A percentile compares a stretch with the other conserved stretches of the same genome.
These are phyloP conservation scores for Canariomyces notabilis DNA, from an alignment of 2,329 filamentous ascomycete species.

Conservation along the genomic window DNA sequence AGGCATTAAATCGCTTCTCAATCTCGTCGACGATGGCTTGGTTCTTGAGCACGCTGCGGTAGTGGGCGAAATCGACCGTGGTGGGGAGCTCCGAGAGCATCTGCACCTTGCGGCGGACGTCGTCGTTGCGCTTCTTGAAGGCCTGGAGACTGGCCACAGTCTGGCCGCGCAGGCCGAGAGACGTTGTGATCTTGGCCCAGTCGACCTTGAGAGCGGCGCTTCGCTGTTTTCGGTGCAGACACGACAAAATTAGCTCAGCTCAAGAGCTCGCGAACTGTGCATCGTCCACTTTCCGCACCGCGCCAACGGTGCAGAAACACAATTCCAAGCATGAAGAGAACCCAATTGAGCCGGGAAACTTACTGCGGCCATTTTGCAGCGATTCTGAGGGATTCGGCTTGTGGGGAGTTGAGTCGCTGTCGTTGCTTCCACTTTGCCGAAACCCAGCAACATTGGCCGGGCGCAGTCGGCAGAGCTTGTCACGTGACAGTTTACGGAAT, in stretches of 20 bases:
- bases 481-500: slow-evolving; percentile 23
- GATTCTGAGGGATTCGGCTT: slow-evolving; percentile 41
- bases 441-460: slow-evolving; percentile 20
- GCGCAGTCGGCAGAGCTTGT: slow-evolving; percentile 13
- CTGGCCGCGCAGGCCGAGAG: slow-evolving; percentile 92
- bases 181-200: slow-evolving; percentile 91
- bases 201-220: slow-evolving; percentile 99
- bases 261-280: neutral
- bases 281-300: neutral
- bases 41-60: slow-evolving; percentile 93
- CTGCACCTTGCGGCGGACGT: slow-evolving; percentile 90
- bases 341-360: slow-evolving; percentile 36
- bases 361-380: slow-evolving; percentile 65
- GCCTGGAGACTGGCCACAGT: slow-evolving; percentile 85
- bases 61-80: slow-evolving; percentile 86
- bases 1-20: slow-evolving; percentile 87
- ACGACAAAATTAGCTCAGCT: slow-evolving; percentile 50
- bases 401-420: slow-evolving; percentile 47
- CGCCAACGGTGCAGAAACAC: neutral
- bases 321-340: neutral
- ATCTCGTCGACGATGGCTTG: slow-evolving; percentile 92
- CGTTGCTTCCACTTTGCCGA: slow-evolving; percentile 37
- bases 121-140: slow-evolving; percentile 99
- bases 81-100: slow-evolving; percentile 78
- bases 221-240: slow-evolving; percentile 56